Base-by-base conservation (phyloP, 116 monocot genomes). In the Zostera marina region DNA sequence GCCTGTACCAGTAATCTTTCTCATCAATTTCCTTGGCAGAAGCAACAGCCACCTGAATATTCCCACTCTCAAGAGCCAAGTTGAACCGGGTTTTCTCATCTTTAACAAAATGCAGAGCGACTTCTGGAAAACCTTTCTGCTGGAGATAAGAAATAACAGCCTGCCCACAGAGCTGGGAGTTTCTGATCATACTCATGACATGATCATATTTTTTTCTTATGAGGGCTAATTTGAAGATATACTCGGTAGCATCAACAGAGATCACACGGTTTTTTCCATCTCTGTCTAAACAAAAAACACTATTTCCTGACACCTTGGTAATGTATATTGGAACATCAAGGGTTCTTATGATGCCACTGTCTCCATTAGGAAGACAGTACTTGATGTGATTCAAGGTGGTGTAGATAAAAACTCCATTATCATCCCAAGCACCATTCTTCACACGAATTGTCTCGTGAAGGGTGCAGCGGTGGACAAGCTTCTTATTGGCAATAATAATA, bases 351-450 rank as follows among this genome's bases (percentile, higher is more conserved):
- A 93, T 93, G 12, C 92, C 92, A 64, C 62, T 81, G 48, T 93
- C 92, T 2, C 92, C 92, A 71, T 87, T 93, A 19, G 88, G 88
- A 51, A 93, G 87, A 59, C 92, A 93, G 56, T 93, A 93, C 66
- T 93, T 93, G 42, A 93, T 87, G 72, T 93, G 92, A 66, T 81
- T 93, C 54, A 93, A 55, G 0, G 92, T 93, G 2, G 92, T 84
- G 44, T 93, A 93, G 15, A 93, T 79, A 55, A 93, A 87, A 55
- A 93, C 75, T 9, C 88, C 88, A 70, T 81, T 93, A 16, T 93
- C 92, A 75, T 93, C 92, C 92, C 92, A 93, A 42, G 88, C 87
- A 51, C 87, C 92, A 71, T 88, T 84, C 66, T 93, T 93, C 19
- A 93, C 92, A 67, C 92, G 92, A 21, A 93, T 87, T 2, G 92